Conservation (phyloP, 305 asterid genomes). For the Fraxinus floribunda region DNA sequence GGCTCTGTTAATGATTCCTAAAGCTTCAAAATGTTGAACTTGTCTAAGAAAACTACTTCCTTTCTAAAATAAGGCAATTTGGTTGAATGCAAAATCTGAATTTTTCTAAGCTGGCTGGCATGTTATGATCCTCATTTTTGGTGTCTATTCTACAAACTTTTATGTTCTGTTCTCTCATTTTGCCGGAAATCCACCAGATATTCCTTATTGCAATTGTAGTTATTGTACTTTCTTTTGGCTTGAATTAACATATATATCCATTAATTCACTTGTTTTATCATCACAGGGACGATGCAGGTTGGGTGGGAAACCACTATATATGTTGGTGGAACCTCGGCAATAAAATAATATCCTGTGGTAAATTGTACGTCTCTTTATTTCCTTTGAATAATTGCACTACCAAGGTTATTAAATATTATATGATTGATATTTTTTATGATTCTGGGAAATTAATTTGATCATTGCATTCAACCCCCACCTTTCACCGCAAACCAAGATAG, state of each 20-base stretch:
- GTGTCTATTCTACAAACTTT: background rate
- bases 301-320: constrained; percentile 58
- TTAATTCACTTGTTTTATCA: constrained; percentile 5
- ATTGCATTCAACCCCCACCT: background rate
- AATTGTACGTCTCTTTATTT: background rate
- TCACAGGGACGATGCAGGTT: constrained; percentile 46
- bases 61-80: background rate
- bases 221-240: background rate
- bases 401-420: background rate
- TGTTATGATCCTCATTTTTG: background rate
- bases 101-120: background rate
- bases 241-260: background rate
- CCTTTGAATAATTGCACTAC: background rate
- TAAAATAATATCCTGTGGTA: constrained; percentile 28
- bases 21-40: background rate
- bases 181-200: background rate
- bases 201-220: background rate
- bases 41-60: background rate
- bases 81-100: background rate
- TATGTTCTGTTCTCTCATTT: background rate
- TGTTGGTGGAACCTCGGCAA: constrained; percentile 68
- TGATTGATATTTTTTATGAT: background rate
- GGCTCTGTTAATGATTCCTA: background rate
- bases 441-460: background rate
- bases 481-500: background rate